These are phyloP conservation scores for Pleurotus giganteus DNA, from an alignment of 768 basidiomycete genomes.

Conservation along the genomic window DNA sequence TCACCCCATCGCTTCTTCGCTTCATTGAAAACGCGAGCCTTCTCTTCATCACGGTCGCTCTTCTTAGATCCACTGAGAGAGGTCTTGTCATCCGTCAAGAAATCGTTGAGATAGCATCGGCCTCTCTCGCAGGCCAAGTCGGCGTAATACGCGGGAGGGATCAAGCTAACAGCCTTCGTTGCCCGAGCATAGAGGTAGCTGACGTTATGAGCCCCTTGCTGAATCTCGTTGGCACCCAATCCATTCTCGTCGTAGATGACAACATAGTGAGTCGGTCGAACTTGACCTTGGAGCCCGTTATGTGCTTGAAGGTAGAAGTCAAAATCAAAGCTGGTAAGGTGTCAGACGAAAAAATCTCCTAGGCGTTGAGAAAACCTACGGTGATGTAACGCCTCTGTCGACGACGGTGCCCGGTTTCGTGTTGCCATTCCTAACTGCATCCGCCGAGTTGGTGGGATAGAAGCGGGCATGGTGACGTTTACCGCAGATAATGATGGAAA, in stretches of 20 bases:
- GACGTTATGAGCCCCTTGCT: slow-evolving; percentile 65
- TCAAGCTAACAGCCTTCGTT: slow-evolving; percentile 79
- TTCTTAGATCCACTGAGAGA: slow-evolving; percentile 30
- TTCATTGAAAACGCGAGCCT: slow-evolving; percentile 36
- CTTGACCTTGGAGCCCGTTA: slow-evolving; percentile 68
- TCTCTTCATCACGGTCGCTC: slow-evolving; percentile 36
- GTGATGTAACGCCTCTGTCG: slow-evolving; percentile 72
- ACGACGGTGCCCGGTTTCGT: slow-evolving; percentile 79
- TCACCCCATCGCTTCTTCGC: slow-evolving; percentile 51
- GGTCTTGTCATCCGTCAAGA: slow-evolving; percentile 50
- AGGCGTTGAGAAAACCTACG: slow-evolving; percentile 35
- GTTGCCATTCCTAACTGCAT: slow-evolving; percentile 68
- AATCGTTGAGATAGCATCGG: slow-evolving; percentile 71
- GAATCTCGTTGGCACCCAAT: slow-evolving; percentile 68
- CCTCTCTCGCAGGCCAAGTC: slow-evolving; percentile 83
- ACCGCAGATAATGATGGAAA: slow-evolving; percentile 80
- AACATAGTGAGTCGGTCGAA: slow-evolving; percentile 74
- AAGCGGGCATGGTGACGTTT: slow-evolving; percentile 34
- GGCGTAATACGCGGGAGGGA: slow-evolving; percentile 80
- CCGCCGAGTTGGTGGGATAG: slow-evolving; percentile 47
- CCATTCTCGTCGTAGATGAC: slow-evolving; percentile 77
- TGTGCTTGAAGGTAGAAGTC: slow-evolving; percentile 76
- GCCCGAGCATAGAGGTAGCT: slow-evolving; percentile 81
- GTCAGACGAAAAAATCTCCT: slow-evolving; percentile 22
- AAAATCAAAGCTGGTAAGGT: slow-evolving; percentile 50